A percentile compares a stretch with the other conserved stretches of the same genome.
phyloP scores from a whole-genome alignment of 2,329 filamentous ascomycete species.

The Pyrenophora seminiperda region DNA sequence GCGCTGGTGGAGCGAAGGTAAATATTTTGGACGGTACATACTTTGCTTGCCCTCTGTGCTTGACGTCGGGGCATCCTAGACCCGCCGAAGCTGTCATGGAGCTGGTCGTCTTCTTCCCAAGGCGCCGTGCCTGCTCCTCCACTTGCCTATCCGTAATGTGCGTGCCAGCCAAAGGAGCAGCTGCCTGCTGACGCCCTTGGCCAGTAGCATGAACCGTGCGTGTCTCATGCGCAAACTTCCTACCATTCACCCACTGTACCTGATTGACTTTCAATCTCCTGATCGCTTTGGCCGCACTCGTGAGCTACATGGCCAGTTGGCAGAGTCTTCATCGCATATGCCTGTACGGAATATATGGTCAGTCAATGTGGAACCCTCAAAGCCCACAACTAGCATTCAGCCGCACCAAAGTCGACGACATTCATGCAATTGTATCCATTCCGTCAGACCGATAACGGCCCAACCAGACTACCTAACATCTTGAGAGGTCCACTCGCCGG shows the following conservation, averaged over 20 bases:
- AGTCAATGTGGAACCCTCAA: not conserved
- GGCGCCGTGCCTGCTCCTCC: too few relatives aligned
- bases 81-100: not conserved
- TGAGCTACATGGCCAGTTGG: too few relatives aligned
- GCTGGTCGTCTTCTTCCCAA: too few relatives aligned
- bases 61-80: not conserved
- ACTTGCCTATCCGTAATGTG: too few relatives aligned
- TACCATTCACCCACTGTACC: too few relatives aligned
- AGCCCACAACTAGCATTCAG: not conserved
- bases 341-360: not conserved
- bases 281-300: too few relatives aligned
- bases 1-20: conserved; percentile 52
- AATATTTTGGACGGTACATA: conserved; percentile 55
- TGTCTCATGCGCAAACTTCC: too few relatives aligned
- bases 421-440: conserved; percentile 1
- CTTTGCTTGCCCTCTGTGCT: not conserved
- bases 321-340: too few relatives aligned
- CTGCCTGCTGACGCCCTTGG: too few relatives aligned
- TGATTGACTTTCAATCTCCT: too few relatives aligned
- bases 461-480: not conserved
- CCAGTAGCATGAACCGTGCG: too few relatives aligned
- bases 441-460: not conserved
- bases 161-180: too few relatives aligned
- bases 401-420: not conserved
- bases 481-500: not conserved